Conservation (phyloP, 140 eudicot genomes). For the Oenanthe javanica region DNA sequence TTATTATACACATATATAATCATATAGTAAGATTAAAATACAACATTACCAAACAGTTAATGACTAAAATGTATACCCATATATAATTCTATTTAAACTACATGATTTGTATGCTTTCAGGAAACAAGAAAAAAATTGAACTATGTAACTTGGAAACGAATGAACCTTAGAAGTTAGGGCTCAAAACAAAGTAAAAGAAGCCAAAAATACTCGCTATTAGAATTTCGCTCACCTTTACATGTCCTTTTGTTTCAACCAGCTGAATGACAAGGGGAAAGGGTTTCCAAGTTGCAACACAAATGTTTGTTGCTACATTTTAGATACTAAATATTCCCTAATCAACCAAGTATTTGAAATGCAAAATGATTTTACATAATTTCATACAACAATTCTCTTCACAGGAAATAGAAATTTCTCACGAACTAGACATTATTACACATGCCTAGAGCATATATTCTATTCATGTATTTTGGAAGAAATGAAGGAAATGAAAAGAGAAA, state of each 20-base stretch:
- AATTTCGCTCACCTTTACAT: neutral
- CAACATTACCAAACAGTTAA: too few species aligned
- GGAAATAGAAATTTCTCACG: neutral
- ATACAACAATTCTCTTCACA: constrained; percentile 3
- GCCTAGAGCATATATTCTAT: neutral
- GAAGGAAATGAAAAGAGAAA: neutral
- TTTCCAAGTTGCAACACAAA: neutral
- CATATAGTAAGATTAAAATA: too few species aligned
- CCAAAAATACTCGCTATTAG: neutral
- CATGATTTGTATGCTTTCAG: too few species aligned
- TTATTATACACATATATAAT: too few species aligned
- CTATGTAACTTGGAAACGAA: neutral
- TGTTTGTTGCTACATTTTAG: neutral
- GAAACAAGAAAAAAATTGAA: too few species aligned
- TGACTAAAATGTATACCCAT: too few species aligned
- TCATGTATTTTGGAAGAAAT: constrained; percentile 9
- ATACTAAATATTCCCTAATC: neutral
- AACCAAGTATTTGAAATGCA: neutral
- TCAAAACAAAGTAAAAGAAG: neutral
- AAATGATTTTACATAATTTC: constrained; percentile 2
- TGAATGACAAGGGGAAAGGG: neutral
- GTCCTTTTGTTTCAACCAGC: neutral
- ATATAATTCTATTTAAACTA: too few species aligned
- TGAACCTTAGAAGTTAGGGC: neutral
- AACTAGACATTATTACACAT: constrained; percentile 16